A percentile compares a stretch with the other conserved stretches of the same genome.
These are phyloP conservation scores for Aegilops bicornis DNA, from an alignment of 176 grass and related monocot species.

Conservation along the genomic window DNA sequence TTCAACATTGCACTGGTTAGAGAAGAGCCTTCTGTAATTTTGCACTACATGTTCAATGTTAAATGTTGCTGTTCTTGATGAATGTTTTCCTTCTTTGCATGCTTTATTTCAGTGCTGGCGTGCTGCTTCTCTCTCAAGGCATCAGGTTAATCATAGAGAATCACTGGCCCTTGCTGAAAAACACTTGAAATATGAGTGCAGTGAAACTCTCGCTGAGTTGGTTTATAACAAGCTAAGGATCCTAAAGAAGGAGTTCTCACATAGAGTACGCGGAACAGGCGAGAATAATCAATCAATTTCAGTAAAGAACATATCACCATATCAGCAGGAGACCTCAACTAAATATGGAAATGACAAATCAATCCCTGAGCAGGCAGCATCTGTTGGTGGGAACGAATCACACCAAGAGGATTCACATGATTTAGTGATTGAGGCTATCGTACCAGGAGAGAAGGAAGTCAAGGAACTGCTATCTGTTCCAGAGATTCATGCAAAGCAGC, in stretches of 20 bases:
- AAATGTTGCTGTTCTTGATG: conserved; percentile 14
- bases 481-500: conserved; percentile 28
- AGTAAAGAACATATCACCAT: background rate
- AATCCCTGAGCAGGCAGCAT: conserved; percentile 12
- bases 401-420: conserved; percentile 34
- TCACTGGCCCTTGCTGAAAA: conserved; percentile 58
- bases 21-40: background rate
- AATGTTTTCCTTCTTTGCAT: conserved; percentile 3
- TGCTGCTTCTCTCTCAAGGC: conserved; percentile 65
- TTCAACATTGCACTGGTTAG: conserved; percentile 83
- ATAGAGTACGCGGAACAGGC: conserved; percentile 28
- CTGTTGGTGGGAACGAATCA: conserved; percentile 20
- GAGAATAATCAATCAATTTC: background rate
- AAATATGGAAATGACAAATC: conserved; percentile 16
- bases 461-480: conserved; percentile 26
- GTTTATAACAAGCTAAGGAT: conserved; percentile 52
- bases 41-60: background rate
- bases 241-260: conserved; percentile 44
- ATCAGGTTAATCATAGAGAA: conserved; percentile 57
- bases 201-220: conserved; percentile 32
- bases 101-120: conserved; percentile 65
- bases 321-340: conserved; percentile 21
- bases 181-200: conserved; percentile 56
- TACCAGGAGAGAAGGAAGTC: conserved; percentile 5
- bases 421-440: conserved; percentile 18